phyloP scores from a whole-genome alignment of 106 monocot species.

The Agapanthus africanus region DNA sequence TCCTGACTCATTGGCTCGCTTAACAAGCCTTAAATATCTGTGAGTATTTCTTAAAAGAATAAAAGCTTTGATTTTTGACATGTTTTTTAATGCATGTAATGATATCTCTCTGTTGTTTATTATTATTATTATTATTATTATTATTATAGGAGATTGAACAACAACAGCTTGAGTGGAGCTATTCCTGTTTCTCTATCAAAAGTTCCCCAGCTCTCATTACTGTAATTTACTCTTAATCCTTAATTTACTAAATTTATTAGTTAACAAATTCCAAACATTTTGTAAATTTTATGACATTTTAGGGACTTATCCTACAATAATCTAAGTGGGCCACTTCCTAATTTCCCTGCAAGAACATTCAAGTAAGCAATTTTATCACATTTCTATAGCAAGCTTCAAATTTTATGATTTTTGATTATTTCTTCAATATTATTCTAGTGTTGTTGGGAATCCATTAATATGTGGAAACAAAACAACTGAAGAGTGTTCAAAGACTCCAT shows the following conservation, averaged over 20 bases:
- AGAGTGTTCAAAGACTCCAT: conserved; percentile 44
- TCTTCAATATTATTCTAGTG: conserved; percentile 20
- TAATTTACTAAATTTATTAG: too few species aligned
- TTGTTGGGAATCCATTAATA: conserved; percentile 79
- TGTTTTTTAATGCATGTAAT: too few species aligned
- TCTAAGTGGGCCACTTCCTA: conserved; percentile 77
- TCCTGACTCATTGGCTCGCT: conserved; percentile 57
- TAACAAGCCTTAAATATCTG: conserved; percentile 72
- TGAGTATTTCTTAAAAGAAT: conserved; percentile 24
- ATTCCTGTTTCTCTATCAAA: conserved; percentile 71
- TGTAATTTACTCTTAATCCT: conserved; percentile 47
- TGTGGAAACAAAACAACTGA: conserved; percentile 43
- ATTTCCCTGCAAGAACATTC: conserved; percentile 80
- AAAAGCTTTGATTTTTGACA: background rate
- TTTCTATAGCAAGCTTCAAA: too few species aligned
- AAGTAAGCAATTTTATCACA: conserved; percentile 34
- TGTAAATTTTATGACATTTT: too few species aligned
- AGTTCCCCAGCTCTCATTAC: conserved; percentile 68
- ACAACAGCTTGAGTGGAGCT: conserved; percentile 78
- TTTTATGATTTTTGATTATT: too few species aligned
- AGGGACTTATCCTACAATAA: conserved; percentile 98
- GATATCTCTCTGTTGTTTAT: too few species aligned
- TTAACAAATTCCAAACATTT: too few species aligned
- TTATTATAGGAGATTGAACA: conserved; percentile 79
- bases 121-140: conserved; percentile 8